These are phyloP conservation scores for Rhizopus stolonifer DNA, from an alignment of 371 early-diverging fungal genomes.

Conservation along the genomic window DNA sequence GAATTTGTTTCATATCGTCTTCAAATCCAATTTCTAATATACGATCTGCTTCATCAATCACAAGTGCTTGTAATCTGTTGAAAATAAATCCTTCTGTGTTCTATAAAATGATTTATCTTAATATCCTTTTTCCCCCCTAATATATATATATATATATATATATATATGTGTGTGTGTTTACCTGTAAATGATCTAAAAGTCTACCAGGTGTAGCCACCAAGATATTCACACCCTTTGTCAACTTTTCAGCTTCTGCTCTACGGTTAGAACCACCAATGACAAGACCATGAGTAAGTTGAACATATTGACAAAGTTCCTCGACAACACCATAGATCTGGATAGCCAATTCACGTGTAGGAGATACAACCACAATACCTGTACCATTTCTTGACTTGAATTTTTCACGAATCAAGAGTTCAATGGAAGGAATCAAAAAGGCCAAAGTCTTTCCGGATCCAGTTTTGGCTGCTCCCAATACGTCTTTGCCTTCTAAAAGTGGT, in stretches of 20 bases:
- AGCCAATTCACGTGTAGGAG: slow-evolving; percentile 99
- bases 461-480: slow-evolving; percentile 98
- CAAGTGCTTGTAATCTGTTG: slow-evolving; percentile 87
- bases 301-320: slow-evolving; percentile 88
- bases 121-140: neutral
- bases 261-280: slow-evolving; percentile 98
- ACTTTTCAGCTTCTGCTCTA: slow-evolving; percentile 93
- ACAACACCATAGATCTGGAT: slow-evolving; percentile 98
- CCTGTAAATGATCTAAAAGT: slow-evolving; percentile 93
- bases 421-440: slow-evolving; percentile 96
- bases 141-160: too few relatives aligned
- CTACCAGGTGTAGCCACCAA: slow-evolving; percentile 98
- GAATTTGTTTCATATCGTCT: slow-evolving; percentile 97
- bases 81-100: slow-evolving; percentile 91
- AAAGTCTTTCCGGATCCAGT: slow-evolving; percentile 99
- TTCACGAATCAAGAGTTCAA: slow-evolving; percentile 84
- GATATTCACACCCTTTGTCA: slow-evolving; percentile 91
- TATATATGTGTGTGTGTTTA: too few relatives aligned
- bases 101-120: slow-evolving; percentile 9
- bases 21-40: slow-evolving; percentile 98
- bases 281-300: slow-evolving; percentile 90
- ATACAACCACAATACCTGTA: slow-evolving; percentile 94
- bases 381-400: slow-evolving; percentile 96
- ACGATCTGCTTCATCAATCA: slow-evolving; percentile 99
- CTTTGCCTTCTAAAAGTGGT: slow-evolving; percentile 92